Base-by-base conservation (phyloP, 345 rosid genomes). In the Cardamine resedifolia region DNA sequence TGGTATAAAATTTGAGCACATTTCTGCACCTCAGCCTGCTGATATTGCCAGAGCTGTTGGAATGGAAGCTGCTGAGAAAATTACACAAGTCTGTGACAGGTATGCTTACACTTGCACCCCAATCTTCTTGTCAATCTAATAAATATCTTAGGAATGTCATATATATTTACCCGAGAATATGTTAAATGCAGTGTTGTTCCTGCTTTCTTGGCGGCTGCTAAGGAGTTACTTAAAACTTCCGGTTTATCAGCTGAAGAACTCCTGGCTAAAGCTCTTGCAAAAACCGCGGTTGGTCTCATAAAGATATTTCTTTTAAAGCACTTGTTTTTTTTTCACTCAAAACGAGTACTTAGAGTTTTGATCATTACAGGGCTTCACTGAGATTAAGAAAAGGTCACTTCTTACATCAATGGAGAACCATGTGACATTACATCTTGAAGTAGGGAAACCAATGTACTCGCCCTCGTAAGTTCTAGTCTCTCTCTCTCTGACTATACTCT, bases 181-280 rank as follows among this genome's bases (percentile, higher is more conserved):
- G 64, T 24, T 30, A 50, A 44, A 69, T 76, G 81, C 93, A 96
- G 99, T 72, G 97, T 96, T 11, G 77, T 96, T 82, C 97, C 98
- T 38, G 95, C 91, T 14, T 91, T 96, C 83, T 71, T 82, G 82
- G 76, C 82, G 11, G 91, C 87, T 62, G 99, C 98, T 5, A 87
- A 85, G 85, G 91, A 88, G 26, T 74, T 96, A 20, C 61, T 96
- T 80, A 83, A 81, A 65, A 73, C 75, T 9, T 92, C 98, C 2
- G 90, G 96, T 70, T 65, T 90, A 66, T 86, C 99, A 39, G 92
- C 89, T 0, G 92, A 84, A 62, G 97, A 84, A 52, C 79, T 96
- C 70, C 96, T 96, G 31, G 84, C 98, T 18, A 96, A 96, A 82
- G 98, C 98, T 68, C 90, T 96, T 51, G 99, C 99, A 21, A 90